Evolutionary conservation across 164 flowering plant species (phyloP), one percentile per base, ranked within the genome.

Genomic region (Dillenia suffruticosa): DNA sequence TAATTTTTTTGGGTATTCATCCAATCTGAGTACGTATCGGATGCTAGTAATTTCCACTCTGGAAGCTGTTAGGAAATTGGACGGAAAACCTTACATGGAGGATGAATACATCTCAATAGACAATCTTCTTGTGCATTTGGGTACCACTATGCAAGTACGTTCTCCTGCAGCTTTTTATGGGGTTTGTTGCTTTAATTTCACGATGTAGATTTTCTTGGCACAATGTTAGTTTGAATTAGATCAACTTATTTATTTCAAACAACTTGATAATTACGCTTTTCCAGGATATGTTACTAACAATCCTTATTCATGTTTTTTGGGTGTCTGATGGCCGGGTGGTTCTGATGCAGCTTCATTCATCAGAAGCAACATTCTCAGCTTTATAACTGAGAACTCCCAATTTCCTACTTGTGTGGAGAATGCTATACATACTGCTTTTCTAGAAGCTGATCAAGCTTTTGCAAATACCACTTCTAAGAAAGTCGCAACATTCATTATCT

Each of bases 311-410:
- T 32, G 40, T 32, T 32, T 5, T 32, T 32, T 79, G 90, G 98
- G 96, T 93, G 12, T 90, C 90, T 82, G 97, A 93, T 81, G 98
- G 98, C 15, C 98, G 90, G 94, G 96, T 46, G 98, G 97, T 59
- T 75, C 76, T 17, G 96, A 93, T 79, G 97, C 96, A 8, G 94
- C 97, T 55, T 64, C 70, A 26, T 90, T 84, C 70, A 64, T 86
- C 44, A 72, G 81, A 51, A 79, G 74, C 49, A 83, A 89, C 74
- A 79, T 90, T 59, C 92, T 90, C 15, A 84, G 73, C 57, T 89
- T 81, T 62, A 89, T 90, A 51, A 69, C 90, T 56, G 89, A 83
- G 64, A 93, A 90, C 63, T 66, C 84, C 14, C 72, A 81, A 44
- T 93, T 90, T 61, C 94, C 96, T 22, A 51, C 56, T 12, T 73